Percentiles rank a stretch among this genome's conserved stretches.
Conservation (phyloP, 306 rosid genomes). For the Dalbergia cultrata region DNA sequence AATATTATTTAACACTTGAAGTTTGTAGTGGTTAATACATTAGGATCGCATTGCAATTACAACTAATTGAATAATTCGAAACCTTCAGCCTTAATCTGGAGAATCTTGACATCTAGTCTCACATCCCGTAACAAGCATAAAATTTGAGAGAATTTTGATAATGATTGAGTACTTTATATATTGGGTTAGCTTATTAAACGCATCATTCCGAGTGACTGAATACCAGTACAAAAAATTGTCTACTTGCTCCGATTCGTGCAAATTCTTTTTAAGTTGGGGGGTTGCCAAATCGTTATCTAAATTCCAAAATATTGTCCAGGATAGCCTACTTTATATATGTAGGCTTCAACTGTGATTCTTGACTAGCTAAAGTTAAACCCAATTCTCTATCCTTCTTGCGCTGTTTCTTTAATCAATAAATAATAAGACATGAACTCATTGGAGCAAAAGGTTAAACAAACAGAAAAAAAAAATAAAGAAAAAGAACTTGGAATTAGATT, state of each 20-base stretch:
- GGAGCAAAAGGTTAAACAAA: background rate
- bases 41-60: background rate
- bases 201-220: constrained; percentile 10
- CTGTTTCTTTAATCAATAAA: constrained; percentile 22
- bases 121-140: background rate
- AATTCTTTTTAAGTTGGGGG: constrained; percentile 8
- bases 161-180: background rate
- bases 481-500: background rate
- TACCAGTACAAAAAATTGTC: background rate
- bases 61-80: background rate
- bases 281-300: constrained; percentile 43
- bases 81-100: background rate
- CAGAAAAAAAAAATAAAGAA: background rate
- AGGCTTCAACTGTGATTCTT: constrained; percentile 32
- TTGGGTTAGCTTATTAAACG: background rate
- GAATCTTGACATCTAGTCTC: constrained; percentile 4
- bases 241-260: background rate
- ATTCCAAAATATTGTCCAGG: background rate
- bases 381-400: constrained; percentile 11
- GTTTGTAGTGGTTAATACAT: too few species aligned
- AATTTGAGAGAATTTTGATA: background rate
- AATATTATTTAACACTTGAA: too few species aligned
- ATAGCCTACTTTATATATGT: constrained; percentile 39
- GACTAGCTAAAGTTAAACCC: constrained; percentile 43
- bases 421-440: background rate